A percentile compares a stretch with the other conserved stretches of the same genome.
Evolutionary conservation across 2,329 filamentous ascomycete genomes (phyloP).

Genomic region (Monosporascus ibericus): DNA sequence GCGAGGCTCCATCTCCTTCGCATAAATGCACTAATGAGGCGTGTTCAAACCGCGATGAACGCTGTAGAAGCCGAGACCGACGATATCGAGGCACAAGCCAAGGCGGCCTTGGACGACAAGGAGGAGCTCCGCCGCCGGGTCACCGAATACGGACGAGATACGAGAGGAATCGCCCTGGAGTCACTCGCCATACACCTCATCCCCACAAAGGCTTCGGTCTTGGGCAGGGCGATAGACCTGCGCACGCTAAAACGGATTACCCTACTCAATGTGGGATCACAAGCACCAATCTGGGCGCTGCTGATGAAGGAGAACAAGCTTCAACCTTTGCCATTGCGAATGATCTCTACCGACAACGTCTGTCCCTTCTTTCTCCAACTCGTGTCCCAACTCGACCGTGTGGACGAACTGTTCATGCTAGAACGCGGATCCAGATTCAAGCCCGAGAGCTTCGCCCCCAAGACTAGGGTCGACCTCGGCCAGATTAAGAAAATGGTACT

Average conservation of each 20-base stretch:
- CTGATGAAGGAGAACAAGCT: constrained; percentile 48
- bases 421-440: constrained; percentile 47
- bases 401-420: constrained; percentile 55
- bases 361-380: constrained; percentile 47
- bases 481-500: constrained; percentile 53
- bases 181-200: constrained; percentile 52
- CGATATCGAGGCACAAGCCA: constrained; percentile 20
- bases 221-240: constrained; percentile 52
- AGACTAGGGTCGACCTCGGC: constrained; percentile 44
- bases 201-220: constrained; percentile 51
- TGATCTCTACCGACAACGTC: constrained; percentile 60
- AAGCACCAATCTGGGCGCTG: constrained; percentile 53
- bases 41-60: constrained; percentile 29
- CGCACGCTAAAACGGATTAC: constrained; percentile 50
- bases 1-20: constrained; percentile 23
- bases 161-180: constrained; percentile 51
- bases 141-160: constrained; percentile 49
- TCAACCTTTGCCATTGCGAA: constrained; percentile 45
- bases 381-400: constrained; percentile 43
- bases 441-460: constrained; percentile 46
- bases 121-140: constrained; percentile 24
- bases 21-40: constrained; percentile 25
- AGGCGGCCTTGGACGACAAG: constrained; percentile 5
- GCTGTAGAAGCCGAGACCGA: constrained; percentile 31
- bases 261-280: constrained; percentile 57